phyloP scores from a whole-genome alignment of 192 early-diverging fungal species.

The Podila verticillata region DNA sequence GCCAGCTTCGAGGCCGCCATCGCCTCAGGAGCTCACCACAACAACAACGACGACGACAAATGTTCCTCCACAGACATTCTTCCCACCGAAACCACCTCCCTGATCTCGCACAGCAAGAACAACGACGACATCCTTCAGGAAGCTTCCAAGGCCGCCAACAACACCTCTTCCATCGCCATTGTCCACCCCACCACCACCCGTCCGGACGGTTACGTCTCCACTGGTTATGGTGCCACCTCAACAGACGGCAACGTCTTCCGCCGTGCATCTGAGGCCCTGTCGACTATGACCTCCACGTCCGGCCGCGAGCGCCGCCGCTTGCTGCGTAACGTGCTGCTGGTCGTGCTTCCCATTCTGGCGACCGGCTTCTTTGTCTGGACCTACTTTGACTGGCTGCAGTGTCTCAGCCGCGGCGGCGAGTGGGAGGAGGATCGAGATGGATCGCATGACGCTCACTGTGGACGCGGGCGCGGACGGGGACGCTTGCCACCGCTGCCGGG shows the following conservation, averaged over 20 bases:
- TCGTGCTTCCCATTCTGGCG: conserved; percentile 4
- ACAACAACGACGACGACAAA: neutral
- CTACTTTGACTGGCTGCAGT: conserved; percentile 12
- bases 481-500: conserved; percentile 7
- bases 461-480: conserved; percentile 10
- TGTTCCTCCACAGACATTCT: neutral
- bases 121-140: neutral
- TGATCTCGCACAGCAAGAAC: neutral
- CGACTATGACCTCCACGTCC: conserved; percentile 1
- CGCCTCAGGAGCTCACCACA: neutral
- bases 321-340: neutral
- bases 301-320: conserved; percentile 5
- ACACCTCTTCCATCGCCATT: neutral
- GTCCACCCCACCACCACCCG: neutral
- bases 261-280: neutral
- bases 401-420: neutral
- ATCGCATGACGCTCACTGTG: neutral
- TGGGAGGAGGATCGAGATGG: conserved; percentile 1
- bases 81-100: neutral
- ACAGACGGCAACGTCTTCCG: neutral
- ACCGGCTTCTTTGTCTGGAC: conserved; percentile 20
- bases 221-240: neutral
- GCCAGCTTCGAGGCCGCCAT: conserved; percentile 2
- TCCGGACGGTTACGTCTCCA: neutral
- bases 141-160: conserved; percentile 2